These are phyloP conservation scores for Talaromyces sp. DNA, from an alignment of 2,329 filamentous ascomycete genomes.

Conservation along the genomic window DNA sequence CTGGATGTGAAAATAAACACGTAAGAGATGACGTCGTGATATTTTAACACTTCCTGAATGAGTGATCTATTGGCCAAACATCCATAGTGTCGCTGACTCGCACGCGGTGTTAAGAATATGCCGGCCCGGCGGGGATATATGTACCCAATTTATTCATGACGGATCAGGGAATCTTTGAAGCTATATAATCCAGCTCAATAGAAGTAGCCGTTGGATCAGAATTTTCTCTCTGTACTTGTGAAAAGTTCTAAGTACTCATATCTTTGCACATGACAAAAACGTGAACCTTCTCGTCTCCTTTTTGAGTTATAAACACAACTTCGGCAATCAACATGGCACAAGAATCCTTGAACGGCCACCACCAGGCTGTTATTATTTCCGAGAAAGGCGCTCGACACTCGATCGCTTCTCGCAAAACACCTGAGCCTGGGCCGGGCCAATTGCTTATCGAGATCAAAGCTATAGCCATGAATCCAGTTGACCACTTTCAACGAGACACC, in stretches of 20 bases:
- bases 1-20: too few species aligned
- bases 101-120: background rate
- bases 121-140: background rate
- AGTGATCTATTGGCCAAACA: too few species aligned
- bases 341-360: background rate
- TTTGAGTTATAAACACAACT: background rate
- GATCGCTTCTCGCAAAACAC: slow-evolving; percentile 15
- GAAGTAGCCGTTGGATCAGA: background rate
- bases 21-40: too few species aligned
- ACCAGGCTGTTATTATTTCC: background rate
- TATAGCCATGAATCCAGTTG: slow-evolving; percentile 39
- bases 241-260: background rate
- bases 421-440: slow-evolving; percentile 29
- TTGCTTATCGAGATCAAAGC: slow-evolving; percentile 39
- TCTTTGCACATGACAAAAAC: background rate
- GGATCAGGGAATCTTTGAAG: background rate
- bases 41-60: too few species aligned
- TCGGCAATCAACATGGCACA: background rate
- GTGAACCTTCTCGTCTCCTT: background rate
- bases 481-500: slow-evolving; percentile 22
- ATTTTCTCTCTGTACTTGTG: background rate
- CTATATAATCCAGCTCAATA: background rate
- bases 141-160: background rate
- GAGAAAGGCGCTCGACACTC: slow-evolving; percentile 1
- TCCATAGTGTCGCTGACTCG: too few species aligned